Base-by-base conservation (phyloP, 2,329 filamentous ascomycete species). In the Talaromyces funiculosus region DNA sequence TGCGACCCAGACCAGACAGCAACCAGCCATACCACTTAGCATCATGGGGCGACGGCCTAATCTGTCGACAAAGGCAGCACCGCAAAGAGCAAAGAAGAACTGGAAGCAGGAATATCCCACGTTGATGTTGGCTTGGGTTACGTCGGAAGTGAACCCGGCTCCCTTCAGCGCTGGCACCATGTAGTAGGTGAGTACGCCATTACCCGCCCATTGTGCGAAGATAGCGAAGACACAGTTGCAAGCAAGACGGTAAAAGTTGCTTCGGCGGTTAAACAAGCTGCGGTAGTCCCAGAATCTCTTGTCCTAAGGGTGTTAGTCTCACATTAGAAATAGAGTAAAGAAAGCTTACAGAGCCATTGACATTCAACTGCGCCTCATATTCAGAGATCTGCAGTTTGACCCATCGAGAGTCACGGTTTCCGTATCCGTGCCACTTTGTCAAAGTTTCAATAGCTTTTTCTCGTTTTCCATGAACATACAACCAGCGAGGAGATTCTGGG, bases 401-500 rank as follows among this genome's bases (percentile, higher is more conserved):
- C 64, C 66, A 73, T 16, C 64, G 59, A 14, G 67, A 70, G 2
- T 75, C 68, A 1, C 59, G 63, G 57, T 72, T 71, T n/a, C 59
- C 59, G 14, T 29, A 22, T 12, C 55, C 60, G 6, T 62, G 55
- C 35, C 38, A 58, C 16, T 55, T 53, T 35, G 45, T 53, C 4
- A 77, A 62, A 1, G 78, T 73, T 4, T 68, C 64, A 0, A 75
- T 64, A 1, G 73, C 73, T 9, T 79, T 72, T 6, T 77, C 75
- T 1, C 69, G 63, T 0, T 71, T 71, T 38, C 75, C 70, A 35
- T 79, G 76, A 0, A 72, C 69, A 3, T 73, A 72, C 16, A 80
- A 61, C 76, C 78, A 80, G 24, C 78, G 69, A 0, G 78, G 78
- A 1, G 77, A 78, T 63, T 79, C 76, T 0, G 77, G 77, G 6